A percentile compares a stretch with the other conserved stretches of the same genome.
phyloP scores from a whole-genome alignment of 805 yeast genomes.

The Danielozyma ontarioensis region DNA sequence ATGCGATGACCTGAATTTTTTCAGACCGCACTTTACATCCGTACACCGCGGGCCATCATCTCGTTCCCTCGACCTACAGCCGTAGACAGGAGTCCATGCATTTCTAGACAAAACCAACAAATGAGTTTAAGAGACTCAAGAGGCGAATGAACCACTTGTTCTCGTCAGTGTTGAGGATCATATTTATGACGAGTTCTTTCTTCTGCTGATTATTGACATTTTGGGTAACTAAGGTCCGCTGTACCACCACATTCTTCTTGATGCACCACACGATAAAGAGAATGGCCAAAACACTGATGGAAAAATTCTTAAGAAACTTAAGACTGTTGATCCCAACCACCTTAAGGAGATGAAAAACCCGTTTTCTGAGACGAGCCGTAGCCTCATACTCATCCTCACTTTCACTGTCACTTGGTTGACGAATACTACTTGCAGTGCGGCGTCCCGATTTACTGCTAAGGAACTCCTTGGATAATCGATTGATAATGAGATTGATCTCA shows the following conservation, averaged over 20 bases:
- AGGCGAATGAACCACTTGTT: slow-evolving; percentile 41
- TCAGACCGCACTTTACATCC: no score
- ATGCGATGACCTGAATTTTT: background rate
- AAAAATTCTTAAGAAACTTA: slow-evolving; percentile 27
- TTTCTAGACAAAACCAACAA: slow-evolving; percentile 35
- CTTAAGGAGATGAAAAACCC: slow-evolving; percentile 17
- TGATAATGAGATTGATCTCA: slow-evolving; percentile 45
- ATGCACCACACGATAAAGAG: slow-evolving; percentile 38
- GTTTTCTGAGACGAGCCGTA: slow-evolving; percentile 13
- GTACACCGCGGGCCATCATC: no score
- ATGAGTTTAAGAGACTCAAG: slow-evolving; percentile 30
- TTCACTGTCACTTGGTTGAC: slow-evolving; percentile 1
- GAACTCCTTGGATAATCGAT: slow-evolving; percentile 39
- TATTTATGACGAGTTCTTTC: slow-evolving; percentile 37
- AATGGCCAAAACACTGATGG: slow-evolving; percentile 31
- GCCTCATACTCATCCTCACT: slow-evolving; percentile 6
- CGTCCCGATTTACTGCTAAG: slow-evolving; percentile 1
- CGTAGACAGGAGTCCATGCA: no score
- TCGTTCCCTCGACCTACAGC: background rate
- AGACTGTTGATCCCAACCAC: slow-evolving; percentile 24
- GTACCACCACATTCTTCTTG: slow-evolving; percentile 34
- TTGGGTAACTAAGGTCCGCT: slow-evolving; percentile 29
- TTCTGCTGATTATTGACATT: slow-evolving; percentile 12
- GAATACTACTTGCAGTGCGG: background rate
- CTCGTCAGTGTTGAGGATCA: slow-evolving; percentile 38